Evolutionary conservation across 108 stramenopile genomes (phyloP).

Genomic region (Discostella stelligeroides): DNA sequence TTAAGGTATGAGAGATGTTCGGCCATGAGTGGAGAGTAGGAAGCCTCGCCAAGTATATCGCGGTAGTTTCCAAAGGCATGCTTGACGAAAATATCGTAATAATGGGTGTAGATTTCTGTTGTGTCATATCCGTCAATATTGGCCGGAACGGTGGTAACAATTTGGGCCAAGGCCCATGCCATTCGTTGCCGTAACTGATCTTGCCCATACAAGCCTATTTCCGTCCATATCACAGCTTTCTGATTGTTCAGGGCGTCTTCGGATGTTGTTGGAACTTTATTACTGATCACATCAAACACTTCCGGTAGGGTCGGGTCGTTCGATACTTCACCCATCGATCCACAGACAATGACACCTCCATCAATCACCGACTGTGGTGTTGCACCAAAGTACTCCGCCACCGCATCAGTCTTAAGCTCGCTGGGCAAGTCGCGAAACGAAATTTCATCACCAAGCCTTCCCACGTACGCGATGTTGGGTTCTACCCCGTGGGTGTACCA

Average conservation of each 20-base stretch:
- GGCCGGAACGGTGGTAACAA: slow-evolving; percentile 27
- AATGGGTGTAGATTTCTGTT: slow-evolving; percentile 44
- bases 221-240: slow-evolving; percentile 47
- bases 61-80: slow-evolving; percentile 80
- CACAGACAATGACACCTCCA: slow-evolving; percentile 54
- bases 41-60: slow-evolving; percentile 63
- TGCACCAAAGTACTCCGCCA: slow-evolving; percentile 33
- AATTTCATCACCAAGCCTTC: slow-evolving; percentile 32
- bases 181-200: slow-evolving; percentile 83
- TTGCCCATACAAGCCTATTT: slow-evolving; percentile 28
- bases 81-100: slow-evolving; percentile 65
- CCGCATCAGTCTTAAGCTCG: slow-evolving; percentile 25
- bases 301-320: slow-evolving; percentile 51
- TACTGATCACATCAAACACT: slow-evolving; percentile 26
- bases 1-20: slow-evolving; percentile 52
- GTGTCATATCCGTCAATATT: slow-evolving; percentile 30
- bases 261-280: slow-evolving; percentile 7
- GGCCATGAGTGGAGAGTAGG: slow-evolving; percentile 59
- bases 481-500: slow-evolving; percentile 36
- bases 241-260: slow-evolving; percentile 25
- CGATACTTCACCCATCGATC: slow-evolving; percentile 58
- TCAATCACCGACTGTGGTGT: background rate
- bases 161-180: slow-evolving; percentile 65
- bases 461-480: slow-evolving; percentile 32
- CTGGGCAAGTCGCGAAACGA: slow-evolving; percentile 21